Evolutionary conservation across 495 filamentous ascomycete species (phyloP).

Genomic region (Collariella sp.): DNA sequence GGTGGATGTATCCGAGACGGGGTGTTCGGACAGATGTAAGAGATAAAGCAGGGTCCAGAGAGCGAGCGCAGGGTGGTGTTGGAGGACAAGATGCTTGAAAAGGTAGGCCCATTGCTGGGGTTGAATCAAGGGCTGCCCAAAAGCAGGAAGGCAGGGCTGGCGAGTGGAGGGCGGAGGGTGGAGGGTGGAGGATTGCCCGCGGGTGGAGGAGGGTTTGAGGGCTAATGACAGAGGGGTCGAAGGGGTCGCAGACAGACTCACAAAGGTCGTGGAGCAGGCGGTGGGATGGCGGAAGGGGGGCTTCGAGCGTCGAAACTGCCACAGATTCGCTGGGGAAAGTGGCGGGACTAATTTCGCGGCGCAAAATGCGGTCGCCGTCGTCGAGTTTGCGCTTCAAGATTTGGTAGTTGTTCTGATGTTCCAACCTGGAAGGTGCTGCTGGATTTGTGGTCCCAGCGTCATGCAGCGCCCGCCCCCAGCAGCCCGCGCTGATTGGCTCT

Average conservation of each 20-base stretch:
- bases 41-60: not conserved
- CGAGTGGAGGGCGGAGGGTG: not conserved
- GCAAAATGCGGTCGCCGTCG: conserved; percentile 11
- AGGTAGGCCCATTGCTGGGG: not conserved
- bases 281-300: not conserved
- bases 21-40: not conserved
- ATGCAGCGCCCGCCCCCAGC: not conserved
- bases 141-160: conserved; percentile 5
- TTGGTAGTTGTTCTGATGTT: conserved; percentile 13
- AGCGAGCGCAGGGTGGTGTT: not conserved
- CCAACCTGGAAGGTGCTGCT: conserved; percentile 5
- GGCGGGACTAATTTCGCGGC: not conserved
- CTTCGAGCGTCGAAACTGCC: not conserved
- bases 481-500: conserved; percentile 8
- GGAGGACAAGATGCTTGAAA: not conserved
- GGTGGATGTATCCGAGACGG: not conserved
- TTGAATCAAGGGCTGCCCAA: conserved; percentile 5
- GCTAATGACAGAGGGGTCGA: conserved; percentile 11
- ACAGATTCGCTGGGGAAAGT: not conserved
- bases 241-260: conserved; percentile 5
- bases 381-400: conserved; percentile 10
- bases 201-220: no score
- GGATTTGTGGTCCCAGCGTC: conserved; percentile 14
- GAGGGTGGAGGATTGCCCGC: conserved; percentile 3
- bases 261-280: not conserved